phyloP scores from a whole-genome alignment of 1,139 yeast genomes.

The Lodderomyces parapsilosis region DNA sequence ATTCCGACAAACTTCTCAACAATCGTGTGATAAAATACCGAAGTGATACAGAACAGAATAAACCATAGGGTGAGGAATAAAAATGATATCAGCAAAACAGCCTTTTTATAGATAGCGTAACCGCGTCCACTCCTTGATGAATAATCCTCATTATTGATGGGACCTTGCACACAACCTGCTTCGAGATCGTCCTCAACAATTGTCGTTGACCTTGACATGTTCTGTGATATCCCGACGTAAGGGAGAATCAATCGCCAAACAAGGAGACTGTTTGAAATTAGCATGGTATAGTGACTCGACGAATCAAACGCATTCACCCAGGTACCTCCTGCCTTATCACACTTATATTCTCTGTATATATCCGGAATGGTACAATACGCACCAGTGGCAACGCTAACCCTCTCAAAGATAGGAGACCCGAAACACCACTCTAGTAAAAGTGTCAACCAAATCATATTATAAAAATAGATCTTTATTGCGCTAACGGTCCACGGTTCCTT shows the following conservation, averaged over 20 bases:
- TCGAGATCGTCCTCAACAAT: constrained; percentile 5
- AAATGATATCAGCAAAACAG: constrained; percentile 8
- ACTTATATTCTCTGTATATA: constrained; percentile 11
- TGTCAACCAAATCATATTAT: constrained; percentile 11
- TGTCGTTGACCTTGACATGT: neutral
- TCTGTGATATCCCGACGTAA: constrained; percentile 2
- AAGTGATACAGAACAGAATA: constrained; percentile 48
- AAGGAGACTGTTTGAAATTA: constrained; percentile 48
- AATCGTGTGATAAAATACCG: constrained; percentile 62
- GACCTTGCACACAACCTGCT: constrained; percentile 7
- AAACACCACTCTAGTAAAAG: constrained; percentile 39
- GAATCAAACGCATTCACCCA: constrained; percentile 64
- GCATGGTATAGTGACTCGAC: constrained; percentile 62
- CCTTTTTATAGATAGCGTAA: neutral
- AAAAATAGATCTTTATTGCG: constrained; percentile 9
- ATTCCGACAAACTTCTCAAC: constrained; percentile 56
- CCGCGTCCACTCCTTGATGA: neutral
- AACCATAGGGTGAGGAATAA: constrained; percentile 35
- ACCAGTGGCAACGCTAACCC: constrained; percentile 38
- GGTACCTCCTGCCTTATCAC: constrained; percentile 22
- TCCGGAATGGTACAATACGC: constrained; percentile 33
- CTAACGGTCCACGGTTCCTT: constrained; percentile 1
- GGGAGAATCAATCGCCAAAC: constrained; percentile 34
- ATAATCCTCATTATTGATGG: constrained; percentile 1
- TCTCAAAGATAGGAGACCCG: constrained; percentile 45